Evolutionary conservation across 345 rosid genomes (phyloP).

Genomic region (Iberis pinnata): DNA sequence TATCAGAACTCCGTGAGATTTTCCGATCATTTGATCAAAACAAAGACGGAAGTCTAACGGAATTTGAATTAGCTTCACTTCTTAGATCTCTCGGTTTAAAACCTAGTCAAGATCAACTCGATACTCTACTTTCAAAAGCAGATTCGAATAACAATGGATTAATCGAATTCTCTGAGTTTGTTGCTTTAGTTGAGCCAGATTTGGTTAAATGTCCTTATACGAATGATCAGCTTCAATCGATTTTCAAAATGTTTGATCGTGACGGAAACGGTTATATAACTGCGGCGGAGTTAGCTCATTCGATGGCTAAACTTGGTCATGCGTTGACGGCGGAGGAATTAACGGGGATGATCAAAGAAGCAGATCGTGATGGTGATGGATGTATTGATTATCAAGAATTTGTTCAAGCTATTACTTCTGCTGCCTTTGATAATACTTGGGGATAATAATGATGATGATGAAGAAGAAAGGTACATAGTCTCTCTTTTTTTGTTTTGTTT

Average conservation of each 20-base stretch:
- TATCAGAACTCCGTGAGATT: constrained; percentile 71
- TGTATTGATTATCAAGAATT: constrained; percentile 75
- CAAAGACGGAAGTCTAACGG: constrained; percentile 86
- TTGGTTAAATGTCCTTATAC: constrained; percentile 72
- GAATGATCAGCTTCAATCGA: constrained; percentile 51
- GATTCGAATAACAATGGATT: constrained; percentile 83
- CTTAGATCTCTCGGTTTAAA: constrained; percentile 72
- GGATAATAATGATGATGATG: constrained; percentile 31
- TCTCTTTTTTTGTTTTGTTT: background rate
- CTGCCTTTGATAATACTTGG: constrained; percentile 92
- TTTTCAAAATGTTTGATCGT: constrained; percentile 70
- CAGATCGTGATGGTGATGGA: constrained; percentile 89
- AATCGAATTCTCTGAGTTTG: constrained; percentile 81
- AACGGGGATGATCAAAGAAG: constrained; percentile 95
- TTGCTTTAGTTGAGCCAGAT: constrained; percentile 74
- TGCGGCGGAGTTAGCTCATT: constrained; percentile 76
- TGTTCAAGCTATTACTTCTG: constrained; percentile 67
- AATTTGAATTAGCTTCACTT: constrained; percentile 78
- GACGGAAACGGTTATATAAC: constrained; percentile 85
- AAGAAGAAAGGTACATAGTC: background rate
- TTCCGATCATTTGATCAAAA: constrained; percentile 83
- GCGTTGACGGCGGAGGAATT: constrained; percentile 71
- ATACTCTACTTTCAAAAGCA: constrained; percentile 58
- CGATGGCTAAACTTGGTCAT: constrained; percentile 79
- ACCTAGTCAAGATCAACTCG: constrained; percentile 77